Evolutionary conservation across 106 monocot species (phyloP), one percentile per base, ranked within the genome.

Genomic region (Cymbidium sinense): DNA sequence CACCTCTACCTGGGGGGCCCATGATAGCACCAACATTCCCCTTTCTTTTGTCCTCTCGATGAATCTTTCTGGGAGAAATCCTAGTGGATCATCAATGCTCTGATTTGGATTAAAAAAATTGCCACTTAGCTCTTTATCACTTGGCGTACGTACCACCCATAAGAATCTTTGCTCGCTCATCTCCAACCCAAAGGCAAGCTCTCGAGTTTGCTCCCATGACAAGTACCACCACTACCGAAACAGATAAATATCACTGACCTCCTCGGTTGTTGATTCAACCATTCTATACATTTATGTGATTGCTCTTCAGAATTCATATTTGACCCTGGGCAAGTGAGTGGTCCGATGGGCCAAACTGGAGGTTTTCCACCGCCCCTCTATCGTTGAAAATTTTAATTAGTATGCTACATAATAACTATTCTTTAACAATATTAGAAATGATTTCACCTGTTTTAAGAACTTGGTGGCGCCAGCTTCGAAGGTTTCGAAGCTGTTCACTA

Each of bases 171-270:
- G 77, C 39, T 80, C 74, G 34, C 86, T 86, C 74, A 51, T 58
- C 44, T 86, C 86, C 54, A 86, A 35, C 15, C 86, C 86, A 1
- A 47, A 2, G 1, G 86, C 86, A 34, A 86, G 65, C 80, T 86
- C 86, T 36, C 1, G 4, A 9, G 52, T 44, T 67, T 86, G 86
- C 77, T 72, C 73, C 20, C 7, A 39, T 5, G 77, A 65, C 9
- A 86, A 19, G 74, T 77, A 3, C 86, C 82, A n/a, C 77, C 80
- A 27, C 86, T 83, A 0, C 83, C 83, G 69, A 86, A 83, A 2
- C 73, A 83, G 13, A 86, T 74, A 34, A 77, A 80, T 19, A 86
- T 29, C 51, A 83, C 83, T 0, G 83, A 83, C 13, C 80, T 73
- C 3, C 34, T 19, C 30, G 80, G 77, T 73, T 86, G 82, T 21